Evolutionary conservation across 345 rosid species (phyloP), one percentile per base, ranked within the genome.

Genomic region (Bruguiera parviflora): DNA sequence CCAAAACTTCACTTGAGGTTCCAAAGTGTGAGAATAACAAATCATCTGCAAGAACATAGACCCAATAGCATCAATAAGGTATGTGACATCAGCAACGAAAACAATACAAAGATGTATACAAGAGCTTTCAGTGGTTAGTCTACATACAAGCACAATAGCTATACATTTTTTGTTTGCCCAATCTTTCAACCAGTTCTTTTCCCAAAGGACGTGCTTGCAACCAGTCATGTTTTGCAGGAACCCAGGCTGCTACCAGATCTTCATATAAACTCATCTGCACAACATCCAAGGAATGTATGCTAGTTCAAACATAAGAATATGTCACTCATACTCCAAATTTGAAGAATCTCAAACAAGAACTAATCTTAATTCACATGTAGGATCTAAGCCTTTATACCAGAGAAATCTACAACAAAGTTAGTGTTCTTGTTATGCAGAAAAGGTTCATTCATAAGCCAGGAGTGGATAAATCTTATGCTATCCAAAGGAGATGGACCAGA

Each of bases 201-300:
- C 99, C 96, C 72, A 86, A 55, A 63, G 96, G 93, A 28, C 90
- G 88, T 68, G 63, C 71, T 64, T 71, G 73, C 66, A 95, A 80
- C 97, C 99, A 92, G 60, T 83, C 91, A 84, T 95, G 97, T 83
- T 89, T 88, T 65, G 84, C 82, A 9, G 97, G 97, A 33, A 95
- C 99, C 99, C 99, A 95, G 69, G 96, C 96, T 31, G 96, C 99
- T 53, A 88, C 96, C 80, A 95, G 78, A 83, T 95, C 99, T 82
- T 95, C 99, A 80, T 95, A 95, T 75, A 95, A 88, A 85, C 96
- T 95, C 92, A 95, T 84, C 99, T 90, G 84, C 76, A 78, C 52
- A 69, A 68, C 69, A 68, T 37, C 29, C 62, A 37, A 57, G 61
- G 53, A 60, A 62, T 66, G 33, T 8, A 46, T 13, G 27, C 9